Evolutionary conservation across 2,329 filamentous ascomycete species (phyloP).

Genomic region (Pseudocercospora musae): DNA sequence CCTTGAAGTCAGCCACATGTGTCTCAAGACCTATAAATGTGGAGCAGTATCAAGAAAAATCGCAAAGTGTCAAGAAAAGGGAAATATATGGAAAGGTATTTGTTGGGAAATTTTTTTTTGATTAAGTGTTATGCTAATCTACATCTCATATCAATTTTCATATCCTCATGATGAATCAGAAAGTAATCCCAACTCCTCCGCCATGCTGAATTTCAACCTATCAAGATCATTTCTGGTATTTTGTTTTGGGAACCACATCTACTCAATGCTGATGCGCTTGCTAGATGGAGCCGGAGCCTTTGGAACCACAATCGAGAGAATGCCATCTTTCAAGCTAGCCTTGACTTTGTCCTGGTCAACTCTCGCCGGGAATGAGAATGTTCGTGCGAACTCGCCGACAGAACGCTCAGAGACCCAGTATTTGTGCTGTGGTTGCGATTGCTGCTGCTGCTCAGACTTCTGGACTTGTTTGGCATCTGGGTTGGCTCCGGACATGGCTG

Average conservation of each 20-base stretch:
- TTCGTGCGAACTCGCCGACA: conserved; percentile 58
- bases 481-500: conserved; percentile 9
- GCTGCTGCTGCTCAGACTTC: conserved; percentile 34
- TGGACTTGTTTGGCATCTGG: conserved; percentile 18
- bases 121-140: conserved; percentile 12
- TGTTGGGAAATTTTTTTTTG: background rate
- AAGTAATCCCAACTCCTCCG: conserved; percentile 3
- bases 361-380: conserved; percentile 56
- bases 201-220: background rate
- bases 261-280: conserved; percentile 58
- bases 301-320: conserved; percentile 56
- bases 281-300: conserved; percentile 50
- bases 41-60: background rate
- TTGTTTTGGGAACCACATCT: no score
- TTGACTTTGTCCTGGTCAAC: conserved; percentile 61
- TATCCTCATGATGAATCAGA: conserved; percentile 6
- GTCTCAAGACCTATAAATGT: background rate
- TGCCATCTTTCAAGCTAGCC: conserved; percentile 59
- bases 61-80: background rate
- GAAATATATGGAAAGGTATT: background rate
- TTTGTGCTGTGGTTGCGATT: conserved; percentile 41
- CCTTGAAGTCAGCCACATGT: background rate
- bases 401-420: conserved; percentile 67
- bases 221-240: background rate
- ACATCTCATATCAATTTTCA: conserved; percentile 12